A percentile compares a stretch with the other conserved stretches of the same genome.
These are phyloP conservation scores for Detonula confervacea DNA, from an alignment of 352 stramenopile genomes.

Conservation along the genomic window DNA sequence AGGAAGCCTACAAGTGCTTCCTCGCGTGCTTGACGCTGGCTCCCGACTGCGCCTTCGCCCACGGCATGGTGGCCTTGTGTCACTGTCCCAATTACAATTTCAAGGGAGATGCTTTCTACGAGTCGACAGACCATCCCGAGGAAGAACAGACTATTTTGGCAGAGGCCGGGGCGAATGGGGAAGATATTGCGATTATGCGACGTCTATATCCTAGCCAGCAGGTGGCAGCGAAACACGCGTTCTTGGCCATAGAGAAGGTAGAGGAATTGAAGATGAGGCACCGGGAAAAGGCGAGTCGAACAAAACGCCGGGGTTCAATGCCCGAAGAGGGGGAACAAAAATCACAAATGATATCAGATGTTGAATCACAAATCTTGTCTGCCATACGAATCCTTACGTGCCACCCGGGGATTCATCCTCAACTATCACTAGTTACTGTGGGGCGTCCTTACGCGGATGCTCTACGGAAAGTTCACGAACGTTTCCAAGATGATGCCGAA, in stretches of 20 bases:
- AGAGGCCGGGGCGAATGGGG: constrained; percentile 15
- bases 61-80: constrained; percentile 73
- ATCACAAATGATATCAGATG: constrained; percentile 60
- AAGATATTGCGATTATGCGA: constrained; percentile 48
- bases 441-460: constrained; percentile 78
- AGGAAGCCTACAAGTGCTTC: constrained; percentile 74
- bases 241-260: constrained; percentile 66
- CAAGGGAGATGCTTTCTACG: constrained; percentile 77
- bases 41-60: constrained; percentile 75
- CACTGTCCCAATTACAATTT: constrained; percentile 83
- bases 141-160: constrained; percentile 26
- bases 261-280: constrained; percentile 66
- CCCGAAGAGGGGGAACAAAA: not conserved
- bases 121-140: constrained; percentile 58
- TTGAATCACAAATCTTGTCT: constrained; percentile 65
- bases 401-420: constrained; percentile 66
- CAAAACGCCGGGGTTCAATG: constrained; percentile 19
- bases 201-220: constrained; percentile 77
- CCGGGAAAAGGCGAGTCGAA: constrained; percentile 29
- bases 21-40: constrained; percentile 62
- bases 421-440: constrained; percentile 53
- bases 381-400: constrained; percentile 69
- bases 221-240: constrained; percentile 70
- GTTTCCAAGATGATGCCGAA: constrained; percentile 77
- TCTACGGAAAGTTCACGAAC: constrained; percentile 70